Conservation (phyloP, 306 rosid genomes). For the Lotus japonicus region DNA sequence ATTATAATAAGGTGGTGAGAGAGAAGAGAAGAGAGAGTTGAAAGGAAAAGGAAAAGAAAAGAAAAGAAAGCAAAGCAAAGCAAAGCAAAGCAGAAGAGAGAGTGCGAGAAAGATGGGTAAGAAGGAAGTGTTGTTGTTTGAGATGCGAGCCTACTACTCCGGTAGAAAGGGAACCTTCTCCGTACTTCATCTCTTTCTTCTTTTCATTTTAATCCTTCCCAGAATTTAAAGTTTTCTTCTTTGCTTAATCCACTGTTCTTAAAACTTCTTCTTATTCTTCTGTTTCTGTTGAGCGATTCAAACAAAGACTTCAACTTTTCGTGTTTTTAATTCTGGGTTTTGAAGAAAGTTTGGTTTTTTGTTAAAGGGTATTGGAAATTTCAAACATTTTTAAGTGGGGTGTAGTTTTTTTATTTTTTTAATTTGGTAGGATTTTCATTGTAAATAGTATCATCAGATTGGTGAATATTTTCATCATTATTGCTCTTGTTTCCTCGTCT, state of each 20-base stretch:
- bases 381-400: conserved; percentile 5
- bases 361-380: conserved; percentile 5
- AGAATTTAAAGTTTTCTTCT: conserved; percentile 34
- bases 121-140: conserved; percentile 35
- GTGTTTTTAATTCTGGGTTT: conserved; percentile 22
- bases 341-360: neutral
- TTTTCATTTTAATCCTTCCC: conserved; percentile 69
- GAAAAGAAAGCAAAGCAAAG: neutral
- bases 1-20: conserved; percentile 14
- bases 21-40: conserved; percentile 21
- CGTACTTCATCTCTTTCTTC: conserved; percentile 61
- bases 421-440: conserved; percentile 30
- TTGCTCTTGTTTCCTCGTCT: conserved; percentile 34
- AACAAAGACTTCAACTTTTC: conserved; percentile 22
- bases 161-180: conserved; percentile 74
- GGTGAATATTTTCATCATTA: conserved; percentile 24
- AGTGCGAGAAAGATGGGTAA: conserved; percentile 26
- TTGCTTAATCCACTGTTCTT: neutral
- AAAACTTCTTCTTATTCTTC: conserved; percentile 3
- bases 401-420: neutral
- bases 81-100: conserved; percentile 17
- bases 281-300: neutral
- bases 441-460: conserved; percentile 42
- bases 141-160: conserved; percentile 68
- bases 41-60: conserved; percentile 15